Base-by-base conservation (phyloP, 2,329 filamentous ascomycete genomes). In the Fusarium verrucosum region DNA sequence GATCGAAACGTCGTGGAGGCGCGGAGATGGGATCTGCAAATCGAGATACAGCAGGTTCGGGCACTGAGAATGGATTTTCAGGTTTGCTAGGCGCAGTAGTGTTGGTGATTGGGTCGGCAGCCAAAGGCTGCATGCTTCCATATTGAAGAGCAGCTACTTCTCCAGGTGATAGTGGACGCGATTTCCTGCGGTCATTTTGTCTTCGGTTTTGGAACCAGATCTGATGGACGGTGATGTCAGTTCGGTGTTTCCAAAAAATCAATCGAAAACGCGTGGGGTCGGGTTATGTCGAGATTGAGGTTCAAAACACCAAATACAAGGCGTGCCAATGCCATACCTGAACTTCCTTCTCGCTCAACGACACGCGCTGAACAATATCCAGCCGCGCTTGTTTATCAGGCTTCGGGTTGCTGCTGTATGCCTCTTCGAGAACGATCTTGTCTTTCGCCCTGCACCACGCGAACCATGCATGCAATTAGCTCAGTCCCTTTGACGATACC, bases 131-230 rank as follows among this genome's bases (percentile, higher is more conserved):
- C 75, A 86, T 80, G 68, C 80, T 82, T 42, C 85, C 81, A 72
- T 85, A 82, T 72, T 84, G 78, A 69, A 88, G 79, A 57, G 85
- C 84, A 64, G 84, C 87, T 51, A 94, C 85, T 75, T 95, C 92
- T 75, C 93, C 88, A 10, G 89, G 86, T 25, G 92, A 87, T 33
- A 96, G 83, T 42, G 94, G 93, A 69, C 92, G 90, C 52, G 92
- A 92, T 80, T 94, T 96, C 68, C 94, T 87, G 70, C 94, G 87
- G 76, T 96, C 92, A 77, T 96, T 97, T 77, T 98, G 94, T 67
- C 94, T 87, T 73, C 93, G 88, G 74, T 97, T 97, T 74, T 97
- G 94, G 79, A 97, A 97, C 94, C 94, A 98, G 71, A 97, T 97
- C 94, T 97, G 57, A n/a, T 44, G 41, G 20, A 52, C n/a, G 23